These are phyloP conservation scores for Dryadomyces quercivorus DNA, from an alignment of 2,329 filamentous ascomycete species.

Conservation along the genomic window DNA sequence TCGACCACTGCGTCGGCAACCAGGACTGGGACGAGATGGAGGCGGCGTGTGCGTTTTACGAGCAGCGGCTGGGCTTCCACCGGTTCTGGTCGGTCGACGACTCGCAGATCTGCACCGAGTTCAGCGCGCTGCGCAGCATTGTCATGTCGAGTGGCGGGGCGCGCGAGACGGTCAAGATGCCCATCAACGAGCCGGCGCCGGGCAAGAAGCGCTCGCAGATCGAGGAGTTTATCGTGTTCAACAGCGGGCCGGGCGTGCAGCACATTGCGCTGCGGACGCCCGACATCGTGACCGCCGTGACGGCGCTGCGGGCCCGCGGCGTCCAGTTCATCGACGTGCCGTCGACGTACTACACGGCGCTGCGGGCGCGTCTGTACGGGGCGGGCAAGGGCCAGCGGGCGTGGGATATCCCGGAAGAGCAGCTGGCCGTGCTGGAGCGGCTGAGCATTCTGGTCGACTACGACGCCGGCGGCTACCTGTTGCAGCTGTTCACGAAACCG, in stretches of 20 bases:
- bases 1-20: constrained; percentile 97
- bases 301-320: constrained; percentile 69
- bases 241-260: constrained; percentile 80
- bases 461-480: constrained; percentile 78
- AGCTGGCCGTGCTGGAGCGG: constrained; percentile 62
- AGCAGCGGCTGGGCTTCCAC: constrained; percentile 81
- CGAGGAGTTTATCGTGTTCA: constrained; percentile 86
- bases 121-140: constrained; percentile 74
- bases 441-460: constrained; percentile 92
- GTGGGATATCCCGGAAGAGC: constrained; percentile 57
- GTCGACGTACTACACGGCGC: constrained; percentile 69
- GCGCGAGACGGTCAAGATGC: constrained; percentile 89
- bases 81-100: constrained; percentile 97
- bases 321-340: constrained; percentile 91
- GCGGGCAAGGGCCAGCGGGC: not conserved
- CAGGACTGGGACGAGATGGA: constrained; percentile 89
- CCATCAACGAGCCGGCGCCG: constrained; percentile 87
- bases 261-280: constrained; percentile 79
- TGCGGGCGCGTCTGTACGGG: constrained; percentile 51
- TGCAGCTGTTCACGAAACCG: constrained; percentile 71
- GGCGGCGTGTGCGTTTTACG: constrained; percentile 60
- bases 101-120: constrained; percentile 84
- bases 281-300: constrained; percentile 68
- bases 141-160: constrained; percentile 79
- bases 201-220: constrained; percentile 92